A percentile compares a stretch with the other conserved stretches of the same genome.
Evolutionary conservation across 2,329 filamentous ascomycete species (phyloP).

Genomic region (Bipolaris sorokiniana): DNA sequence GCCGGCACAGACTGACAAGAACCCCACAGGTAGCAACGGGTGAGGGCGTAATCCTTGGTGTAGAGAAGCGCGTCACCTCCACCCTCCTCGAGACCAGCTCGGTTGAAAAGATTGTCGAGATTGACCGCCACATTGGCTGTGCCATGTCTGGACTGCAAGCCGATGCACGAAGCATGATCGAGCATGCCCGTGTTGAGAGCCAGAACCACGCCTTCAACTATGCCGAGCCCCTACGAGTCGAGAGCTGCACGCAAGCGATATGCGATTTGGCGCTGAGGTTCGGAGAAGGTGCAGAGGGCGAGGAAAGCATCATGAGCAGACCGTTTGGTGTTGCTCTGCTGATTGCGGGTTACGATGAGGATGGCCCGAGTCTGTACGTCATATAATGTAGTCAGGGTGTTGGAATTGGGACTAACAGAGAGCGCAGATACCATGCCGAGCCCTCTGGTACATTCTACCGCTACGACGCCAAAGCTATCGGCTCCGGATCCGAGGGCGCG

Average conservation of each 20-base stretch:
- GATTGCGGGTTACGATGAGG: slow-evolving; percentile 96
- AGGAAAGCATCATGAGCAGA: slow-evolving; percentile 98
- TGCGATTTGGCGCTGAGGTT: slow-evolving; percentile 96
- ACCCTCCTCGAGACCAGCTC: slow-evolving; percentile 96
- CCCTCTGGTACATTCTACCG: slow-evolving; percentile 98
- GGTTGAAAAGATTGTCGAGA: slow-evolving; percentile 99
- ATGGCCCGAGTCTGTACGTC: slow-evolving; percentile 83
- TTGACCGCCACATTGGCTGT: slow-evolving; percentile 97
- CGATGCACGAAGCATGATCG: slow-evolving; percentile 95
- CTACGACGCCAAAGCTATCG: slow-evolving; percentile 98
- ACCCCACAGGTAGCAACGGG: slow-evolving; percentile 77
- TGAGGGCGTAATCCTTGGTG: slow-evolving; percentile 92
- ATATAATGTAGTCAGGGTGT: not conserved
- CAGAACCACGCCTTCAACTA: slow-evolving; percentile 99
- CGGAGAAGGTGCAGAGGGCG: slow-evolving; percentile 94
- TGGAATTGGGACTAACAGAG: not conserved
- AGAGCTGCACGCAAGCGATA: slow-evolving; percentile 98
- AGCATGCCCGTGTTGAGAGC: slow-evolving; percentile 96
- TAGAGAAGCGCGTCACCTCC: slow-evolving; percentile 98
- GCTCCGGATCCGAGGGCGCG: slow-evolving; percentile 93
- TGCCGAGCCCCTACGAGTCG: slow-evolving; percentile 90
- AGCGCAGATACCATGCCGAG: slow-evolving; percentile 84
- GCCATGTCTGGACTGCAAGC: slow-evolving; percentile 98
- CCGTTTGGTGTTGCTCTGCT: slow-evolving; percentile 96
- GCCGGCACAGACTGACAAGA: slow-evolving; percentile 20